Evolutionary conservation across 495 filamentous ascomycete species (phyloP).

Genomic region (Penicillium mononematosum): DNA sequence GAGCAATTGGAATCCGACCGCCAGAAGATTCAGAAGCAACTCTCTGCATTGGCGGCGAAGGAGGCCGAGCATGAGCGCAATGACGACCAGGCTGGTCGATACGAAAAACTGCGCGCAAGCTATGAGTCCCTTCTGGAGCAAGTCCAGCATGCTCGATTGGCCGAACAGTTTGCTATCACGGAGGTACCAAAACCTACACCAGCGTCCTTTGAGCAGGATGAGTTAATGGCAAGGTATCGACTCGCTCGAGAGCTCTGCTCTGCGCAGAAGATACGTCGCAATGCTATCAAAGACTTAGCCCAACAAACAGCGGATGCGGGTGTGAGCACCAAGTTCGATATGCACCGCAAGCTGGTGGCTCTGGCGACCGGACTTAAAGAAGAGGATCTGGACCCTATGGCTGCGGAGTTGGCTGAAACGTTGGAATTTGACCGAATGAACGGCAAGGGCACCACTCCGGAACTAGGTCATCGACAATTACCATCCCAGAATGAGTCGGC

Average conservation of each 20-base stretch:
- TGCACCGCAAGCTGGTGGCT: conserved; percentile 53
- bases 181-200: conserved; percentile 14
- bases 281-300: conserved; percentile 43
- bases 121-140: conserved; percentile 49
- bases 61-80: conserved; percentile 34
- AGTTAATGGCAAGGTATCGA: conserved; percentile 33
- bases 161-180: conserved; percentile 24
- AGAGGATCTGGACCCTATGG: conserved; percentile 50
- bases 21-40: conserved; percentile 41
- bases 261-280: conserved; percentile 43
- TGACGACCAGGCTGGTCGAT: conserved; percentile 34
- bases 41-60: conserved; percentile 29
- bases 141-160: conserved; percentile 33
- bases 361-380: conserved; percentile 51
- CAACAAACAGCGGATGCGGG: conserved; percentile 50
- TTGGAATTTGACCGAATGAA: conserved; percentile 50
- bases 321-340: conserved; percentile 52
- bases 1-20: conserved; percentile 48
- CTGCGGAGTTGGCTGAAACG: conserved; percentile 45
- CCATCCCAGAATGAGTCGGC: conserved; percentile 27
- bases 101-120: conserved; percentile 33
- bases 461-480: conserved; percentile 23
- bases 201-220: conserved; percentile 25
- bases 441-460: conserved; percentile 37
- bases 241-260: conserved; percentile 38